phyloP scores from a whole-genome alignment of 768 basidiomycete genomes.

The Suillus subluteus region DNA sequence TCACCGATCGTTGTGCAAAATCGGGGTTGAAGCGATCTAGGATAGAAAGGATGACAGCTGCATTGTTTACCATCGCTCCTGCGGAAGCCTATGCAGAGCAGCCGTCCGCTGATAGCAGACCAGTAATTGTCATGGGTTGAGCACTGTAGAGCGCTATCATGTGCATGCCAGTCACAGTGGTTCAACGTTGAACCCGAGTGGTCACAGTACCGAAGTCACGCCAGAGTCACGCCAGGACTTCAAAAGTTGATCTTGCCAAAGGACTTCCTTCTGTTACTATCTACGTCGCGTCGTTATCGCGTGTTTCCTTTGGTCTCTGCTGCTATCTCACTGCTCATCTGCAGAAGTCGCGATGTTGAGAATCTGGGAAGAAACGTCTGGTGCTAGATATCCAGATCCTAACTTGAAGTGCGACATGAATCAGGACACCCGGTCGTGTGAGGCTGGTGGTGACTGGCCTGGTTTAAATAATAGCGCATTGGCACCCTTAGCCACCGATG shows the following conservation, averaged over 20 bases:
- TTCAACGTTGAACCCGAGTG: not conserved
- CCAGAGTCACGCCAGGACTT: not conserved
- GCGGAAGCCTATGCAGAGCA: slow-evolving; percentile 2
- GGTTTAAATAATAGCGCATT: slow-evolving; percentile 24
- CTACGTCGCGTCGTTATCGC: not conserved
- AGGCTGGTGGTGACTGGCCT: slow-evolving; percentile 30
- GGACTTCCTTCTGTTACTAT: not conserved
- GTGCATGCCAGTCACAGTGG: not conserved
- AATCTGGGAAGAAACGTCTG: slow-evolving; percentile 55
- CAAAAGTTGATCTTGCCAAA: not conserved
- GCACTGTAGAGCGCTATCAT: not conserved
- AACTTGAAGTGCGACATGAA: slow-evolving; percentile 14
- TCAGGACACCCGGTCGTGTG: slow-evolving; percentile 33
- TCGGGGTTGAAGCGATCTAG: slow-evolving; percentile 29
- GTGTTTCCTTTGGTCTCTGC: not conserved
- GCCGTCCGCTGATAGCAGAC: slow-evolving; percentile 1
- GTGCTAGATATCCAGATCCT: slow-evolving; percentile 32
- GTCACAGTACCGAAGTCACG: not conserved
- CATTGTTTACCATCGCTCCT: slow-evolving; percentile 57
- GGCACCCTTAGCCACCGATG: slow-evolving; percentile 19
- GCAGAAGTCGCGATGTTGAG: slow-evolving; percentile 45
- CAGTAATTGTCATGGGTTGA: not conserved
- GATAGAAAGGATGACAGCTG: slow-evolving; percentile 33
- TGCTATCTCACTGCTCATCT: not conserved
- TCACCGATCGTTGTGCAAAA: slow-evolving; percentile 21